These are phyloP conservation scores for Jamesozyma jinghongensis DNA, from an alignment of 805 yeast genomes.

Conservation along the genomic window DNA sequence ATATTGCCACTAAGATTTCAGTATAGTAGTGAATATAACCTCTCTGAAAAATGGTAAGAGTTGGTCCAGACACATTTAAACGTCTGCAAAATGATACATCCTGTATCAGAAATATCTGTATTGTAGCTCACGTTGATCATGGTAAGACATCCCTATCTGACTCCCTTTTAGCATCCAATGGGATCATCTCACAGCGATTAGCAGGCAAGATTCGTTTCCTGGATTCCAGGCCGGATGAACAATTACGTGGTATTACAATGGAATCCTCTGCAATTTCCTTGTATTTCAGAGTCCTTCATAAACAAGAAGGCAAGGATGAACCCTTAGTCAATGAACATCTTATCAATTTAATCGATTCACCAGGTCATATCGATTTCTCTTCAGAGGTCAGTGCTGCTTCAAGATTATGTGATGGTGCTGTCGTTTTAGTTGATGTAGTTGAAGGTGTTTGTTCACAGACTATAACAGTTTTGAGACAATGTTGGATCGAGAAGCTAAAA, in stretches of 20 bases:
- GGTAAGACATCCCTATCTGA: slow-evolving; percentile 96
- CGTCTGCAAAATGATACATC: slow-evolving; percentile 61
- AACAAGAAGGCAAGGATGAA: slow-evolving; percentile 34
- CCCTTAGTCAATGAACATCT: slow-evolving; percentile 63
- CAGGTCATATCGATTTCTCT: slow-evolving; percentile 97
- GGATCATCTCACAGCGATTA: slow-evolving; percentile 86
- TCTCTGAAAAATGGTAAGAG: slow-evolving; percentile 34
- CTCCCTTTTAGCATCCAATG: slow-evolving; percentile 86
- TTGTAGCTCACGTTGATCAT: slow-evolving; percentile 96
- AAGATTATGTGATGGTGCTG: slow-evolving; percentile 92
- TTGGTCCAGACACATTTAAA: slow-evolving; percentile 55
- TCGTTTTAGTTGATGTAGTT: slow-evolving; percentile 89
- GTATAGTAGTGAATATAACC: not conserved
- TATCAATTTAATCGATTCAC: slow-evolving; percentile 90
- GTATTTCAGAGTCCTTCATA: slow-evolving; percentile 65
- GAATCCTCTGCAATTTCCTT: slow-evolving; percentile 91
- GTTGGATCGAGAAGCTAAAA: slow-evolving; percentile 86
- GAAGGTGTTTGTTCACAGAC: slow-evolving; percentile 99
- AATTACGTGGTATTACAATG: slow-evolving; percentile 94
- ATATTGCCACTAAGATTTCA: not conserved
- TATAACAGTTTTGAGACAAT: slow-evolving; percentile 85
- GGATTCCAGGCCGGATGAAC: slow-evolving; percentile 94
- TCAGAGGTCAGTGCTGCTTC: slow-evolving; percentile 96
- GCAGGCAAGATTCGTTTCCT: slow-evolving; percentile 92
- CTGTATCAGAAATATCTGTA: slow-evolving; percentile 80